phyloP scores from a whole-genome alignment of 2,329 filamentous ascomycete species.

The Spiromastix sp. region DNA sequence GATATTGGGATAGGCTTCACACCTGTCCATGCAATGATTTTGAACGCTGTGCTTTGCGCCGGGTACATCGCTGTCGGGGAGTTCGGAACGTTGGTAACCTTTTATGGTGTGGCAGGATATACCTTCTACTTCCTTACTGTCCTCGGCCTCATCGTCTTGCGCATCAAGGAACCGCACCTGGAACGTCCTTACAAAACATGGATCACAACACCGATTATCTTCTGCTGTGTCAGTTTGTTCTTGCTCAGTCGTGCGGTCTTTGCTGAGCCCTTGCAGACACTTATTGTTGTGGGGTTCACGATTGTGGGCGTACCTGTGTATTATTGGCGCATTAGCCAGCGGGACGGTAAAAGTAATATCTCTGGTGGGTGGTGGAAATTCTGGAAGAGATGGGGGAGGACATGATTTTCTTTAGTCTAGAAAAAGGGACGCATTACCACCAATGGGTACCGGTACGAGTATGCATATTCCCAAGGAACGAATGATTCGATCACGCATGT shows the following conservation, averaged over 20 bases:
- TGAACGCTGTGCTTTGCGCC: conserved; percentile 66
- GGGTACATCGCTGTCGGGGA: conserved; percentile 78
- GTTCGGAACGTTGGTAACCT: conserved; percentile 84
- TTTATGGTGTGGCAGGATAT: conserved; percentile 95
- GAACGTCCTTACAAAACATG: conserved; percentile 90
- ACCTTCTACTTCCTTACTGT: conserved; percentile 96
- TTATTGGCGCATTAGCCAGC: conserved; percentile 69
- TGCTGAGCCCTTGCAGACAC: conserved; percentile 78
- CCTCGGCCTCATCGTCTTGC: conserved; percentile 79
- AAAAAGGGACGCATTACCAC: no score
- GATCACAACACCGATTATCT: conserved; percentile 95
- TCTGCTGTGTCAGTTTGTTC: conserved; percentile 95
- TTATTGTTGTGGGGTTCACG: conserved; percentile 79
- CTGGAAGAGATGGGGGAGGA: conserved; percentile 24
- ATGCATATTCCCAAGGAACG: no score
- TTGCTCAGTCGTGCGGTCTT: conserved; percentile 81
- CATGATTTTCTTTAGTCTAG: no score
- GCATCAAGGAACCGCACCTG: conserved; percentile 75
- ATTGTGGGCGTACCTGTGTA: conserved; percentile 76
- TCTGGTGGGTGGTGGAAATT: conserved; percentile 30
- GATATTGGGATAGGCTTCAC: conserved; percentile 78
- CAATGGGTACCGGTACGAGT: no score
- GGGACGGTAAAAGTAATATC: conserved; percentile 37
- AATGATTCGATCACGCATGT: no score
- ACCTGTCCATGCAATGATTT: conserved; percentile 78